These are phyloP conservation scores for Osmanthus fragrans DNA, from an alignment of 257 asterid genomes.

Conservation along the genomic window DNA sequence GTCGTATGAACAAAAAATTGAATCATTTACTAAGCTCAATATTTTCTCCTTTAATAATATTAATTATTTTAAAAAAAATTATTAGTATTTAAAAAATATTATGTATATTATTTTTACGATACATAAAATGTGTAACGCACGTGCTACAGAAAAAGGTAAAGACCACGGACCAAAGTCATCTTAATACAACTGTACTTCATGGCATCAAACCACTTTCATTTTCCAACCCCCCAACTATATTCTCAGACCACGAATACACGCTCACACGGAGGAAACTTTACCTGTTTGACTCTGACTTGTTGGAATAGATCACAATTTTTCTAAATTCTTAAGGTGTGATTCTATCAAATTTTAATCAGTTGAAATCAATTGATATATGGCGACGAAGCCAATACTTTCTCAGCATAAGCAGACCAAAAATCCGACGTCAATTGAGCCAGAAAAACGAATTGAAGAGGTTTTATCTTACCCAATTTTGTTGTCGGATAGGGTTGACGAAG, in stretches of 20 bases:
- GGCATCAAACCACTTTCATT: conserved; percentile 1
- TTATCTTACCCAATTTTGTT: conserved; percentile 45
- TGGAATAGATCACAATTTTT: neutral
- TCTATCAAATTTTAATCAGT: neutral
- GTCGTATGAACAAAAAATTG: too few relatives aligned
- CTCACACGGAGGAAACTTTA: neutral
- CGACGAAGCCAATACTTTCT: conserved; percentile 36
- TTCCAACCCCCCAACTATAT: neutral
- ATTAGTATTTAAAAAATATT: too few relatives aligned
- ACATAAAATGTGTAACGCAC: too few relatives aligned
- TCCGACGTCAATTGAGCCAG: conserved; percentile 31
- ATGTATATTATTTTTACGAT: too few relatives aligned
- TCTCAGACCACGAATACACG: neutral
- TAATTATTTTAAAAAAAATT: too few relatives aligned
- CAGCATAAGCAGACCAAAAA: conserved; percentile 40
- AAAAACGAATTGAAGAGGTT: conserved; percentile 51
- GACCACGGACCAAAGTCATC: too few relatives aligned
- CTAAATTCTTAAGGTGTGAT: neutral
- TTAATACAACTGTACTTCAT: too few relatives aligned
- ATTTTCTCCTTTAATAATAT: too few relatives aligned
- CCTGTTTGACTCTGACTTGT: conserved; percentile 19
- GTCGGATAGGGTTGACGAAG: conserved; percentile 44
- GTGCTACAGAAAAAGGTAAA: too few relatives aligned
- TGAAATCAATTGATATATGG: conserved; percentile 26
- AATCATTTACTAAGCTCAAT: too few relatives aligned